phyloP scores from a whole-genome alignment of 2,329 filamentous ascomycete species.

The Cytospora chrysosperma region DNA sequence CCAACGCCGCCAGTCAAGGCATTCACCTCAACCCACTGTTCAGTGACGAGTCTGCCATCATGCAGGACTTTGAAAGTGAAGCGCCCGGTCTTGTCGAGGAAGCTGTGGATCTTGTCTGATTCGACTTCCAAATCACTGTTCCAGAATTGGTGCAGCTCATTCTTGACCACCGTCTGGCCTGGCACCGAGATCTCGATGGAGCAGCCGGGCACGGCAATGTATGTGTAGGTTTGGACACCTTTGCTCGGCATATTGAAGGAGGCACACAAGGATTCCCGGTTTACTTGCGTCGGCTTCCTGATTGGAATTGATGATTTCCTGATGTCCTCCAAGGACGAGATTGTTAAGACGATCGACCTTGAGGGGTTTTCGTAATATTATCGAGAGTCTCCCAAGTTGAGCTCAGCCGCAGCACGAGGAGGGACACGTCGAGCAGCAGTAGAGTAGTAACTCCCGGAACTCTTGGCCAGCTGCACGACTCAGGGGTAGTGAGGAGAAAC shows the following conservation, averaged over 20 bases:
- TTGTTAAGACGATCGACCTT: too few relatives aligned
- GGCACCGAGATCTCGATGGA: conserved; percentile 47
- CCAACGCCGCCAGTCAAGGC: conserved; percentile 43
- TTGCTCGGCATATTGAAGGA: conserved; percentile 40
- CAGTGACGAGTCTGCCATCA: conserved; percentile 39
- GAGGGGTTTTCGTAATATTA: too few relatives aligned
- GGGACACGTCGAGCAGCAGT: too few relatives aligned
- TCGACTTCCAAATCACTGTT: conserved; percentile 47
- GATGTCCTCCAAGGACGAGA: too few relatives aligned
- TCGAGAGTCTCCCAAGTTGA: too few relatives aligned
- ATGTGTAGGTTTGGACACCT: conserved; percentile 40
- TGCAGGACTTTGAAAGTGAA: conserved; percentile 44
- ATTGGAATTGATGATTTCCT: too few relatives aligned
- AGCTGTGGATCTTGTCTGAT: conserved; percentile 38
- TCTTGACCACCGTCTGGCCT: conserved; percentile 34
- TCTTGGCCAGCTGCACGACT: too few relatives aligned
- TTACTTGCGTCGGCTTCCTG: too few relatives aligned
- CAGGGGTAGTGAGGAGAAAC: too few relatives aligned
- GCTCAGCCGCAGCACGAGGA: too few relatives aligned
- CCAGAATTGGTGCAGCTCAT: conserved; percentile 36
- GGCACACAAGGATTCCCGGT: neutral
- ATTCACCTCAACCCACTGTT: conserved; percentile 47
- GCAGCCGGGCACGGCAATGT: conserved; percentile 39
- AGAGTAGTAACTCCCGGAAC: too few relatives aligned
- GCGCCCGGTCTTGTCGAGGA: conserved; percentile 44